phyloP scores from a whole-genome alignment of 2,329 filamentous ascomycete species.

The Diaporthe capsici region DNA sequence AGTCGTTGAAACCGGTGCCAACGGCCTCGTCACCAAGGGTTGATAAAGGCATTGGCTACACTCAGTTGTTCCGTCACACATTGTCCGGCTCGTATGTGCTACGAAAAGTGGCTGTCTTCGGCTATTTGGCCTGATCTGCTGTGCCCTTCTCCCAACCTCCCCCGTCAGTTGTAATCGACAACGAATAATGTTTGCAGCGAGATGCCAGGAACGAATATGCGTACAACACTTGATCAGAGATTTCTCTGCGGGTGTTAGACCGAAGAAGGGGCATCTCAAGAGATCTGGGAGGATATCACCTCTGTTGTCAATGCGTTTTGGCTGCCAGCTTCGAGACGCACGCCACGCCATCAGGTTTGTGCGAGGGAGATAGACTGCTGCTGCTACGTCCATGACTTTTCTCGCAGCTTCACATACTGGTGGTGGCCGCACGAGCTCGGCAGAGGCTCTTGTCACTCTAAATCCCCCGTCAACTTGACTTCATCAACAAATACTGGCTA shows the following conservation, averaged over 20 bases:
- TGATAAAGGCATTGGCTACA: background rate
- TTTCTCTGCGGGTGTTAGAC: constrained; percentile 48
- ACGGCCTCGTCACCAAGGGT: constrained; percentile 58
- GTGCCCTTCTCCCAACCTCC: background rate
- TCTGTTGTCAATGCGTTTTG: background rate
- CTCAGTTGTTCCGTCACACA: background rate
- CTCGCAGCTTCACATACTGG: background rate
- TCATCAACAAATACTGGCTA: background rate
- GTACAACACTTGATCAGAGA: background rate
- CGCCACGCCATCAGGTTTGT: no score
- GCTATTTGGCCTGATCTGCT: background rate
- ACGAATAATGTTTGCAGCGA: constrained; percentile 54
- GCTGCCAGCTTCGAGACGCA: background rate
- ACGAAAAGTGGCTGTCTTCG: no score
- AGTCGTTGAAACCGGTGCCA: constrained; percentile 81
- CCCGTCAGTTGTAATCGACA: constrained; percentile 37
- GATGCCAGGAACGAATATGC: no score
- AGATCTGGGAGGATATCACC: no score
- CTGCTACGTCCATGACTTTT: background rate
- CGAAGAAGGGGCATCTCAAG: background rate
- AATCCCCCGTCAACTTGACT: background rate
- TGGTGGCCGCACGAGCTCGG: background rate
- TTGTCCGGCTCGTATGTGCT: background rate
- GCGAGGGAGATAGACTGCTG: background rate
- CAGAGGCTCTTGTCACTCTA: background rate